Evolutionary conservation across 352 stramenopile species (phyloP).

Genomic region (Globisporangium abappressorium): DNA sequence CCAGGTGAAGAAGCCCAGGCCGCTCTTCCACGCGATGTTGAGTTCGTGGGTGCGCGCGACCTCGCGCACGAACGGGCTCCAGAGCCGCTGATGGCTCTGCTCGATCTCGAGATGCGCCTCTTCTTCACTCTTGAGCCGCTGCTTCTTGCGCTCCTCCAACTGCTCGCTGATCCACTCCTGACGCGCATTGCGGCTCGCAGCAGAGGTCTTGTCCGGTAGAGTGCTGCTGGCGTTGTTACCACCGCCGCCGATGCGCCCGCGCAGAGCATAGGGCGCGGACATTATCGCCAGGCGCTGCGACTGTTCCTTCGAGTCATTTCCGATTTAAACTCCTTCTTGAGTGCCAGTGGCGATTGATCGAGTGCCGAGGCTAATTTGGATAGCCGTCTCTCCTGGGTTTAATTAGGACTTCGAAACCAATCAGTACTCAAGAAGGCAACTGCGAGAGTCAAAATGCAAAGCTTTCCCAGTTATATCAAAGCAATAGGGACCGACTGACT

Average conservation of each 20-base stretch:
- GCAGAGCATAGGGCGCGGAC: slow-evolving; percentile 7
- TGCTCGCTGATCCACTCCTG: slow-evolving; percentile 50
- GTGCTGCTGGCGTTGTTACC: no score
- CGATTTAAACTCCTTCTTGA: background rate
- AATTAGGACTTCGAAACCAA: background rate
- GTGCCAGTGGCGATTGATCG: slow-evolving; percentile 1
- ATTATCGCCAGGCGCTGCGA: background rate
- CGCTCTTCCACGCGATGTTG: slow-evolving; percentile 68
- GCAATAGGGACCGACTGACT: background rate
- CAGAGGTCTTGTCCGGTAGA: background rate
- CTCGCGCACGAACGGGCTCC: slow-evolving; percentile 41
- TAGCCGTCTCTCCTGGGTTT: no score
- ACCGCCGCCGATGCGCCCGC: slow-evolving; percentile 5
- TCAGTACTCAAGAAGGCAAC: background rate
- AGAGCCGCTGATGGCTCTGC: slow-evolving; percentile 36
- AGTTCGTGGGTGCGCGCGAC: slow-evolving; percentile 44
- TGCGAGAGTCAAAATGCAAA: background rate
- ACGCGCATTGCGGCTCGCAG: slow-evolving; percentile 23
- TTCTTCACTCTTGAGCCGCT: slow-evolving; percentile 32
- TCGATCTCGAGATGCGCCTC: slow-evolving; percentile 29
- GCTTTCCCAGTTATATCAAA: background rate
- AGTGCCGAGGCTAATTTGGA: background rate
- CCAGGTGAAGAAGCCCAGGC: slow-evolving; percentile 53
- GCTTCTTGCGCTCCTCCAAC: slow-evolving; percentile 37
- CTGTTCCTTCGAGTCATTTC: background rate